A percentile compares a stretch with the other conserved stretches of the same genome.
These are phyloP conservation scores for Penicillium sp. DNA, from an alignment of 2,329 filamentous ascomycete genomes.

Conservation along the genomic window DNA sequence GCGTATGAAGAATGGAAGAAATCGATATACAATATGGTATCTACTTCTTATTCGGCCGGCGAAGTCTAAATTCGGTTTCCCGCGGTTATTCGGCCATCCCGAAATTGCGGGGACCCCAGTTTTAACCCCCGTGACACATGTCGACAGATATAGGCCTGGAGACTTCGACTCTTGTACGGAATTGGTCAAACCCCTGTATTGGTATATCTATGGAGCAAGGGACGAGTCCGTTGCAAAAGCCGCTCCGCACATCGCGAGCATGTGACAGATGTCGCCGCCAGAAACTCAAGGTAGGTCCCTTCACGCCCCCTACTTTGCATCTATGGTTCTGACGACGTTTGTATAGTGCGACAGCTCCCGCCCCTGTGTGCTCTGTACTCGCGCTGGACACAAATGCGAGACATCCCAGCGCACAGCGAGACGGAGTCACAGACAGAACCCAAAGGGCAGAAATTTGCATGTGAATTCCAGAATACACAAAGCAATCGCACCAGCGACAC, in stretches of 20 bases:
- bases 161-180: neutral
- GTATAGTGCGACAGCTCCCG: conserved; percentile 52
- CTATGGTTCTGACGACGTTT: neutral
- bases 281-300: conserved; percentile 34
- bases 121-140: neutral
- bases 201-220: neutral
- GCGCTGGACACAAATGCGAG: conserved; percentile 16
- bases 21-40: neutral
- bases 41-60: neutral
- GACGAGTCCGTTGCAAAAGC: neutral
- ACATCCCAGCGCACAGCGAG: conserved; percentile 7
- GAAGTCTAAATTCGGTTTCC: neutral
- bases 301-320: conserved; percentile 34
- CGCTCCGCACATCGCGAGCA: conserved; percentile 12
- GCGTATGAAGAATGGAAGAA: neutral
- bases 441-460: neutral
- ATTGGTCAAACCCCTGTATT: neutral
- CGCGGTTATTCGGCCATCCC: neutral
- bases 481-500: conserved; percentile 1
- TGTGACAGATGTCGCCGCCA: conserved; percentile 22
- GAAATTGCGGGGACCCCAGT: conserved; percentile 3
- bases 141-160: neutral
- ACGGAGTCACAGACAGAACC: neutral
- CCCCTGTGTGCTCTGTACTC: conserved; percentile 30
- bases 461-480: neutral